Base-by-base conservation (phyloP, 2,329 filamentous ascomycete species). In the Metarhizium guizhouense region DNA sequence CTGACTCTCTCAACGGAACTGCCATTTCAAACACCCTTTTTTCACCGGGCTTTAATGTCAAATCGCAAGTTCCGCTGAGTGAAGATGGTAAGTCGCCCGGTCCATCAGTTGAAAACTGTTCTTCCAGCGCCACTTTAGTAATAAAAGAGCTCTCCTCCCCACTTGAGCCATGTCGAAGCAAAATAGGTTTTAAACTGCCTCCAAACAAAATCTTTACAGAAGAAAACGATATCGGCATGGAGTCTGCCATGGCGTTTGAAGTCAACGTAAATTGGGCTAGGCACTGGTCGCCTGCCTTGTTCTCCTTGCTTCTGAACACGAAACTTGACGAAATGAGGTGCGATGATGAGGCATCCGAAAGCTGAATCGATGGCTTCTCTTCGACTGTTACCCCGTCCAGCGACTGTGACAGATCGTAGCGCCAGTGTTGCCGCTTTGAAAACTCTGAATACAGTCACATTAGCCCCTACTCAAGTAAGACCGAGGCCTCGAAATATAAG, bases 1-100 rank as follows among this genome's bases (percentile, higher is more conserved):
- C 91, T 3, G 91, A 83, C 70, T 96, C 92, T 57, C 90, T 84
- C 16, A 96, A 79, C 2, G 86, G 82, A 56, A 90, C 81, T 8
- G 79, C 80, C 62, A 96, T 78, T 62, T 88, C 83, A 59, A 88
- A 86, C 1, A 92, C 81, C 54, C 81, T 83, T 8, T 79, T 87
- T 58, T 88, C 81, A 0, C 84, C 84, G 14, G 90, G 81, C 11
- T 72, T 69, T 47, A 96, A 71, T 0, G 77, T 83, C 54, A 96
- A 71, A 67, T 92, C 77, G 8, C 81, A 79, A 11, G 72, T 64
- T 1, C 87, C 87, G 43, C 71, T 68, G 54, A 85, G 72, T 50
- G 76, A 60, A 7, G 65, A 62, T 3, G 68, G 63, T n/a, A 69
- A 50, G 5, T 66, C 67, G n/a, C 65, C 60, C 40, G 64, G 43